Conservation (phyloP, 1,284 basidiomycete species). For the Afroboletus lepidellus region DNA sequence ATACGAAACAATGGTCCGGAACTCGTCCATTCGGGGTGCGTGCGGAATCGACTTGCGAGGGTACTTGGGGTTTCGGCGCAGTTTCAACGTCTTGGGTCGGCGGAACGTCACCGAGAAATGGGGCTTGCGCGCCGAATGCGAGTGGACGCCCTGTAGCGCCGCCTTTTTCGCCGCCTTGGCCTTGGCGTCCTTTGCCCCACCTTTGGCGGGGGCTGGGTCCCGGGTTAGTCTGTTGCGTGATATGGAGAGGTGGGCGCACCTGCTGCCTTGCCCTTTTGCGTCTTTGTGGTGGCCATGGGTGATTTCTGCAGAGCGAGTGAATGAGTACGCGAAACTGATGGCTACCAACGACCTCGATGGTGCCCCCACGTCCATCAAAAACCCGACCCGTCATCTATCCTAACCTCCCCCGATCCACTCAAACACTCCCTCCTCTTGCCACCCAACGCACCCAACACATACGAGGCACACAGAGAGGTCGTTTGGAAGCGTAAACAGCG, state of each 20-base stretch:
- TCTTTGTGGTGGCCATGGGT: slow-evolving; percentile 63
- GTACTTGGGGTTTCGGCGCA: slow-evolving; percentile 88
- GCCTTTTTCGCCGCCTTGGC: slow-evolving; percentile 97
- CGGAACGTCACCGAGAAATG: slow-evolving; percentile 92
- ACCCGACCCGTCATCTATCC: slow-evolving; percentile 17
- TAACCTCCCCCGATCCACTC: slow-evolving; percentile 20
- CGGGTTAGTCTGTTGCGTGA: neutral
- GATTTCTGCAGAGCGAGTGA: slow-evolving; percentile 7
- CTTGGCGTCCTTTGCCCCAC: slow-evolving; percentile 61
- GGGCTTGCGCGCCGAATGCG: slow-evolving; percentile 79
- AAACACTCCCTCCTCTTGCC: neutral
- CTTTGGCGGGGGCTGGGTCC: slow-evolving; percentile 19
- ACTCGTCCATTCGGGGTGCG: slow-evolving; percentile 97
- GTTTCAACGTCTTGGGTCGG: slow-evolving; percentile 92
- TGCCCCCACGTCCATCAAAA: neutral
- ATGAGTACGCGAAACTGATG: slow-evolving; percentile 1
- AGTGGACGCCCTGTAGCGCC: slow-evolving; percentile 83
- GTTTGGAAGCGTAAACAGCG: neutral
- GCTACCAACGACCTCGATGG: neutral
- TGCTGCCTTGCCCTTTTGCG: slow-evolving; percentile 58
- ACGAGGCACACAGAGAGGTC: neutral
- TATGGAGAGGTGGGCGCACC: slow-evolving; percentile 35
- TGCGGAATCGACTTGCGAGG: slow-evolving; percentile 90
- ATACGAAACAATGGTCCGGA: slow-evolving; percentile 89
- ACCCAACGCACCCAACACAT: neutral